A percentile compares a stretch with the other conserved stretches of the same genome.
These are phyloP conservation scores for Phanerodontia chrysosporium DNA, from an alignment of 768 basidiomycete species.

Conservation along the genomic window DNA sequence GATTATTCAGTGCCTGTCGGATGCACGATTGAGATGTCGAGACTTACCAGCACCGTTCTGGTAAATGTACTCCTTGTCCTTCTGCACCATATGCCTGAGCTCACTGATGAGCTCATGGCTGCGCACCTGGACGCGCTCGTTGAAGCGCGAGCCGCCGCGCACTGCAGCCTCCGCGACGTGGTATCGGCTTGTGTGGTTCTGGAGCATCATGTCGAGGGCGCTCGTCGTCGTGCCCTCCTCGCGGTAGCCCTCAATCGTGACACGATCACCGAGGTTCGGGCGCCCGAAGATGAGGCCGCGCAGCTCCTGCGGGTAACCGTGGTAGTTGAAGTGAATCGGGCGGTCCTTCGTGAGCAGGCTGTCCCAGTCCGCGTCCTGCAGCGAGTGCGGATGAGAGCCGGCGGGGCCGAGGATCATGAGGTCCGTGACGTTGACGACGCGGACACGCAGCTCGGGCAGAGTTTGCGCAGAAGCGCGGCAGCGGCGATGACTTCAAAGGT, in stretches of 20 bases:
- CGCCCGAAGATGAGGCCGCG: constrained; percentile 54
- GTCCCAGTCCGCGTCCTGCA: constrained; percentile 57
- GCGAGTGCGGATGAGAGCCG: constrained; percentile 75
- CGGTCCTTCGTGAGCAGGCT: constrained; percentile 69
- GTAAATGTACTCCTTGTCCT: constrained; percentile 60
- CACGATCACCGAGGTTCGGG: constrained; percentile 36
- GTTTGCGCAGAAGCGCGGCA: constrained; percentile 69
- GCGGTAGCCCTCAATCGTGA: constrained; percentile 58
- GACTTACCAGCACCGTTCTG: constrained; percentile 51
- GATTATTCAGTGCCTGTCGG: neutral
- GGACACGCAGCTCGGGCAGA: constrained; percentile 70
- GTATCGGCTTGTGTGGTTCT: constrained; percentile 65
- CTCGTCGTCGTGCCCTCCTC: constrained; percentile 82
- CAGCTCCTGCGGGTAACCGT: constrained; percentile 74
- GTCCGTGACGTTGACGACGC: constrained; percentile 88
- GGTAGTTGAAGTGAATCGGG: constrained; percentile 78
- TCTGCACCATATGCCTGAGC: constrained; percentile 56
- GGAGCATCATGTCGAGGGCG: constrained; percentile 83
- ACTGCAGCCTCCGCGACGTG: constrained; percentile 61
- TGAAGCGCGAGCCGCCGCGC: constrained; percentile 46
- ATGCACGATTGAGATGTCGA: neutral
- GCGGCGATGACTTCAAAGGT: constrained; percentile 90
- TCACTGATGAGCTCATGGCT: constrained; percentile 55
- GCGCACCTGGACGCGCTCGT: constrained; percentile 49
- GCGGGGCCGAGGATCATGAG: constrained; percentile 72